A percentile compares a stretch with the other conserved stretches of the same genome.
phyloP scores from a whole-genome alignment of 2,329 filamentous ascomycete species.

The Ophiocordyceps camponoti-rufipedis region DNA sequence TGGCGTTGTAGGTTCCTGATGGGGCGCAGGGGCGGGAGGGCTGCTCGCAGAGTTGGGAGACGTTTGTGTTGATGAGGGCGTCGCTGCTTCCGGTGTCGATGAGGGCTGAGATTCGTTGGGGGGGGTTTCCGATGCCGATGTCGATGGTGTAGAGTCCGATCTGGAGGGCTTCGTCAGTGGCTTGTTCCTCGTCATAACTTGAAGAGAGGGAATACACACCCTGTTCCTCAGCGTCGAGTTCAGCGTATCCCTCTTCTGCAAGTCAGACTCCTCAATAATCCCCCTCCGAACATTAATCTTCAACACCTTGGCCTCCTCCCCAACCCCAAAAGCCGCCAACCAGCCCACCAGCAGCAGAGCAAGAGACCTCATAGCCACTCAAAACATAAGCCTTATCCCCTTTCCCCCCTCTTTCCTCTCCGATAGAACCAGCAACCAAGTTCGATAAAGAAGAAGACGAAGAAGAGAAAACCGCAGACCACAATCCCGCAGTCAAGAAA shows the following conservation, averaged over 20 bases:
- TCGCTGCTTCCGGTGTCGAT: constrained; percentile 54
- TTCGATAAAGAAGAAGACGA: no score
- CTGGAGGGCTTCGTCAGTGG: no score
- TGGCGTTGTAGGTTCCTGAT: constrained; percentile 50
- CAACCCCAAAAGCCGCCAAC: not conserved
- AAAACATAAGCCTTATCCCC: no score
- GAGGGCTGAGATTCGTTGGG: constrained; percentile 37
- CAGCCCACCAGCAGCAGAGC: not conserved
- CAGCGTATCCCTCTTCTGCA: not conserved
- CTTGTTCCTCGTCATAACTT: not conserved
- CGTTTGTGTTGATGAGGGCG: constrained; percentile 49
- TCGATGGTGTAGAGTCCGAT: constrained; percentile 20
- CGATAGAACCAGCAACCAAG: no score
- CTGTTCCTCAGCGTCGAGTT: not conserved
- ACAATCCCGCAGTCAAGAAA: no score
- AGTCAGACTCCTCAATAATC: not conserved
- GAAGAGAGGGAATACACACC: not conserved
- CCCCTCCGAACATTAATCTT: not conserved
- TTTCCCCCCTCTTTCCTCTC: no score
- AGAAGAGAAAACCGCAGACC: no score
- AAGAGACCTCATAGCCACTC: not conserved
- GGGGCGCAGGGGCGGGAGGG: constrained; percentile 31
- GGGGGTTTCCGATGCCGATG: constrained; percentile 41
- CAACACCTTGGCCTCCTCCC: not conserved
- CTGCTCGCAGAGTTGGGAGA: constrained; percentile 39